Evolutionary conservation across 768 basidiomycete species (phyloP), one percentile per base, ranked within the genome.

Genomic region (Leccinum truebloodii): DNA sequence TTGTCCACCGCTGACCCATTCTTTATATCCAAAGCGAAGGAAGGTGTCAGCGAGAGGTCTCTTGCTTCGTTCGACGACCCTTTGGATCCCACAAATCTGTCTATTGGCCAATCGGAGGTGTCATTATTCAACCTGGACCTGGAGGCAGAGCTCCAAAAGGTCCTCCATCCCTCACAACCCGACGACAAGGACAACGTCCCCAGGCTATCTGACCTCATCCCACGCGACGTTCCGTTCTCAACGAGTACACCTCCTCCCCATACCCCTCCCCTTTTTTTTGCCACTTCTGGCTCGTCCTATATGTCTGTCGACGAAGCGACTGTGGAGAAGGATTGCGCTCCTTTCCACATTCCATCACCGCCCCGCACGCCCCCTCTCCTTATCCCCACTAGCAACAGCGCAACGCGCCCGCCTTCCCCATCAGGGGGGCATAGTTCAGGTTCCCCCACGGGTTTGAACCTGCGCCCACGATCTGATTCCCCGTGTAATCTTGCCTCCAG

Each of bases 21-120:
- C 52, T 64, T 61, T 3, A 9, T 57, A 13, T 52, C 70, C 1
- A 65, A 63, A 18, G 46, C 53, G 20, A 73, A 69, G 56, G 75
- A 71, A 50, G 73, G 74, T 2, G 44, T 54, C n/a, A 24, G 62
- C 34, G 71, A 71, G n/a, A 10, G 59, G 22, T 69, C 69, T 6
- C 71, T 77, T 56, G 51, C 65, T 18, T 76, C 75, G 24, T 61
- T 67, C 6, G 63, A 73, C 6, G 70, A 76, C 44, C 68, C 69
- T 26, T 52, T 72, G 62, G 69, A 73, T 34, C 71, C 72, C 18
- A 63, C 59, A 28, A 77, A 76, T 34, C 57, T 75, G 57, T 75
- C 71, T 16, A 73, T 77, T n/a, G 75, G 73, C 26, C 71, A 74
- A 49, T 76, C 75, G 12, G 77, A 77, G 52, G 70, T 77, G 20